These are phyloP conservation scores for Biscutella auriculata DNA, from an alignment of 441 rosid species.

Conservation along the genomic window DNA sequence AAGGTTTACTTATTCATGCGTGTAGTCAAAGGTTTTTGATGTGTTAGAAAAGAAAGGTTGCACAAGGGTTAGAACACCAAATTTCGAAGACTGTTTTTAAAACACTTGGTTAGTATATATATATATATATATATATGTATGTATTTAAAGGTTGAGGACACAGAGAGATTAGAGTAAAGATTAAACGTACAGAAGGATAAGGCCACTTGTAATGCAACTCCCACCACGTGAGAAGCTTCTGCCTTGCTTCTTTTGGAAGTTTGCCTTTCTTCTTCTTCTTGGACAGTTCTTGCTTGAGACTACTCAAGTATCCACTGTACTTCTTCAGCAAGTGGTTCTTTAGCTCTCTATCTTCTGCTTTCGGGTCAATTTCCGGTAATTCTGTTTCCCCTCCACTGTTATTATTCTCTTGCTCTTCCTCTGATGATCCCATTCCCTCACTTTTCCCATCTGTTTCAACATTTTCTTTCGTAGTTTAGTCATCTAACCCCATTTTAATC, in stretches of 20 bases:
- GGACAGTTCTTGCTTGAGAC: constrained; percentile 88
- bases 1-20: too few relatives aligned
- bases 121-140: neutral
- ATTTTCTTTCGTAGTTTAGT: neutral
- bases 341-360: constrained; percentile 80
- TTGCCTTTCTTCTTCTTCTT: constrained; percentile 98
- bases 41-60: neutral
- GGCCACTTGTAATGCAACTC: constrained; percentile 98
- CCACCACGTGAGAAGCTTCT: constrained; percentile 97
- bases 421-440: constrained; percentile 73
- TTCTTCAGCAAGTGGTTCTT: constrained; percentile 81
- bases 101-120: too few relatives aligned
- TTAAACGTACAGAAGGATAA: constrained; percentile 70
- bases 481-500: neutral
- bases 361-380: constrained; percentile 71
- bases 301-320: constrained; percentile 83
- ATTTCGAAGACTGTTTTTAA: neutral
- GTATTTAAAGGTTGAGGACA: neutral
- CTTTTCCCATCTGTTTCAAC: constrained; percentile 57
- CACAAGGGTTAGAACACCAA: neutral
- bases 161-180: neutral
- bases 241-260: constrained; percentile 95
- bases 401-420: constrained; percentile 83
- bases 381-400: constrained; percentile 80
- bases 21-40: neutral